A percentile compares a stretch with the other conserved stretches of the same genome.
Conservation (phyloP, 1,284 basidiomycete genomes). For the Inonotus obliquus region DNA sequence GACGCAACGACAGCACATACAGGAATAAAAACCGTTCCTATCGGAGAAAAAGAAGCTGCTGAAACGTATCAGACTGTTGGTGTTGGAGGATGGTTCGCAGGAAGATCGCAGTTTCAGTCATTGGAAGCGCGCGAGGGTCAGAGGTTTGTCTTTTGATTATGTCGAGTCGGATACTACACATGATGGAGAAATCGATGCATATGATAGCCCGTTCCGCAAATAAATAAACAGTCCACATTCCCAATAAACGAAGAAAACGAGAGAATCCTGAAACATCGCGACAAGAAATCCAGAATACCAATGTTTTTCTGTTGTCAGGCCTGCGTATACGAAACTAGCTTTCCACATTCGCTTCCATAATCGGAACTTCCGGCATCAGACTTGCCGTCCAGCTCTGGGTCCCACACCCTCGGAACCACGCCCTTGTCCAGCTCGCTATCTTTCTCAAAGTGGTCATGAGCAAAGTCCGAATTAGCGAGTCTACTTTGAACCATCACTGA, state of each 20-base stretch:
- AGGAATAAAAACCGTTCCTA: conserved; percentile 29
- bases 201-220: not conserved
- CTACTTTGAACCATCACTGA: conserved; percentile 11
- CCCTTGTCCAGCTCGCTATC: conserved; percentile 1
- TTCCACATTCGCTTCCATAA: not conserved
- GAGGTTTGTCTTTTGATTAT: conserved; percentile 16
- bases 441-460: conserved; percentile 14
- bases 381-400: not conserved
- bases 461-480: conserved; percentile 4
- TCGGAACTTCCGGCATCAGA: not conserved
- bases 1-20: conserved; percentile 40
- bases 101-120: conserved; percentile 33
- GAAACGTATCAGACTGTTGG: conserved; percentile 31
- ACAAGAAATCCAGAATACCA: not conserved
- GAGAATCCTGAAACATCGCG: too few species aligned
- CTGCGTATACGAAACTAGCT: not conserved
- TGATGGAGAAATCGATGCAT: not conserved
- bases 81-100: conserved; percentile 37
- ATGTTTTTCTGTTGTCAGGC: not conserved
- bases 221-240: not conserved
- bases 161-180: not conserved
- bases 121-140: conserved; percentile 34
- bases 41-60: conserved; percentile 26
- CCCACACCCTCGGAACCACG: not conserved
- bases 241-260: too few species aligned